Base-by-base conservation (phyloP, 1,284 basidiomycete species). In the Fomitopsis palustris region DNA sequence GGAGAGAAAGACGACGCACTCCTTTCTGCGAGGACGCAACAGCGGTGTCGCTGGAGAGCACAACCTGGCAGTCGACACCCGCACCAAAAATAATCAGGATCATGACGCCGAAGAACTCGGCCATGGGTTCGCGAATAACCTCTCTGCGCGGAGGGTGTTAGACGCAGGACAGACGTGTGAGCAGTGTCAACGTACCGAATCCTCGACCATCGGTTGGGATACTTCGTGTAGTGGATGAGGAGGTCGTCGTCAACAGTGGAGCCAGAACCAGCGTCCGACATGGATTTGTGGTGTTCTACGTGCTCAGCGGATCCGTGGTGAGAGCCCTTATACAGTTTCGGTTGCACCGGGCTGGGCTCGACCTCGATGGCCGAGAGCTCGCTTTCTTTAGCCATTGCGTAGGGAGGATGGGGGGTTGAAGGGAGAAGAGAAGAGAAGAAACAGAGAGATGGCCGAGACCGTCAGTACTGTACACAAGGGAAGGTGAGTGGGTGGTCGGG, bases 61-160 rank as follows among this genome's bases (percentile, higher is more conserved):
- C 78, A 3, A 80, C 82, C 70, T 90, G 88, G 63, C 85, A 87
- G 61, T 84, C 77, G 31, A 83, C 84, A 41, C 85, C 88, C 55
- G 71, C 75, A 23, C 89, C 89, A 59, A 90, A 84, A 55, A 89
- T 79, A 57, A 88, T 77, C 12, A 91, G 75, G 38, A 89, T 76
- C 76, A 84, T 83, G 29, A 84, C 83, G 39, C 86, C 87, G 49
- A 89, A 69, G 65, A 89, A 88, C 70, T 91, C 88, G 4, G 87
- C 89, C 41, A 78, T 78, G 19, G 86, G 81, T 70, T 90, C 87
- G 59, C 84, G 78, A 47, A 89, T 67, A 23, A 59, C 70, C 72
- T 76, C 70, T 19, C 78, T 81, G 57, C 7, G 35, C 31, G 19
- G 47, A 54, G 14, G 47, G 8, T 57, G 37, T 49, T 42, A 55